phyloP scores from a whole-genome alignment of 345 rosid genomes.

The Lepidium aucheri region DNA sequence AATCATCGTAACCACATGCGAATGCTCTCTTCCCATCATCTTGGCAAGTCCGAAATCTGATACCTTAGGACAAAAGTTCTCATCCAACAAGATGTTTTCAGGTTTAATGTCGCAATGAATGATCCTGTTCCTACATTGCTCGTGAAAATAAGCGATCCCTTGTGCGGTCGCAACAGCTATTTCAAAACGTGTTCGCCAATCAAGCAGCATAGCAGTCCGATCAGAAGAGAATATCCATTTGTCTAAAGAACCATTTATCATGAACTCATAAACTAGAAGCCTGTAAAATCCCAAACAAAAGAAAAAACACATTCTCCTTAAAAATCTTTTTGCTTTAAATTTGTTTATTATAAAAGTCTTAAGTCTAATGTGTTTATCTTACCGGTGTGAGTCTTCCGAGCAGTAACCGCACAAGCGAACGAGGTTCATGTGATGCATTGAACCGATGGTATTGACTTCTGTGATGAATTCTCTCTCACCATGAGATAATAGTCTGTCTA shows the following conservation, averaged over 20 bases:
- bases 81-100: conserved; percentile 57
- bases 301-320: background rate
- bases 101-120: conserved; percentile 75
- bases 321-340: background rate
- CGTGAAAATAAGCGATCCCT: conserved; percentile 71
- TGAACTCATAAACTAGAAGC: conserved; percentile 72
- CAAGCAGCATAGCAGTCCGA: conserved; percentile 26
- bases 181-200: conserved; percentile 54
- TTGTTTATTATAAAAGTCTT: background rate
- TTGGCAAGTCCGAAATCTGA: conserved; percentile 73
- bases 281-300: conserved; percentile 18
- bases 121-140: conserved; percentile 62
- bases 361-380: background rate
- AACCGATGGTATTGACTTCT: conserved; percentile 84
- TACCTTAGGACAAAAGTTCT: conserved; percentile 51
- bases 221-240: conserved; percentile 60
- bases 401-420: conserved; percentile 73
- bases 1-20: conserved; percentile 61
- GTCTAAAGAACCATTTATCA: conserved; percentile 69
- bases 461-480: conserved; percentile 65
- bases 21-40: conserved; percentile 69
- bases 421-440: conserved; percentile 80
- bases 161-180: conserved; percentile 60
- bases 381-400: conserved; percentile 70
- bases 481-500: conserved; percentile 57